Base-by-base conservation (phyloP, 305 asterid species). In the Ilex paraguariensis region DNA sequence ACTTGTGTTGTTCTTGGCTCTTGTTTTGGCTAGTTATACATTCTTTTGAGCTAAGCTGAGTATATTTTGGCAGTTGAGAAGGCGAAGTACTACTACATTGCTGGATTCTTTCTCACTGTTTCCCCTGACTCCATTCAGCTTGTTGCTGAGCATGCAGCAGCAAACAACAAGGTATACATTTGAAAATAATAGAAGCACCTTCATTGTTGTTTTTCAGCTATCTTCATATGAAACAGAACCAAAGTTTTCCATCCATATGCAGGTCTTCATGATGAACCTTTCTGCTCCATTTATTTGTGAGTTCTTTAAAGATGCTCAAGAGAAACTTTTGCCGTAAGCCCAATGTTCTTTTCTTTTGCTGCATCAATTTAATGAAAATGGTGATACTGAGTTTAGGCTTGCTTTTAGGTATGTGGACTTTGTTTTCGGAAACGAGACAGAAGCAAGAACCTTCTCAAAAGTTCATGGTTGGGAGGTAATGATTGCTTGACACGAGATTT, bases 381-480 rank as follows among this genome's bases (percentile, higher is more conserved):
- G 13, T 30, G 13, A 57, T 56, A 10, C 69, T 70, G 53, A 70
- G 59, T 44, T 46, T 44, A 36, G 61, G 17, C 48, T 58, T 74
- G 62, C 62, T 12, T 52, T 79, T 75, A 90, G 97, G 69, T 93
- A 84, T 64, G 61, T 66, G 71, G 97, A 93, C 79, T 86, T 65
- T 52, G 82, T 93, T 66, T 87, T 87, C 62, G 98, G 98, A 69
- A 89, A 89, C 68, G 98, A 92, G 74, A 92, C 97, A 2, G 98
- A 92, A 81, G 98, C 97, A 56, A 79, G 84, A 75, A 64, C 91
- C 64, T 84, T 92, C 78, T 76, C 98, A 51, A 87, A 74, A 74
- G 98, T 89, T 62, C 98, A 82, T 57, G 96, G 98, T 67, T 89
- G 97, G 97, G 95, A 92, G 96, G 98, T 91, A 83, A 66, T 72